Evolutionary conservation across 352 stramenopile genomes (phyloP).

Genomic region (Globisporangium yorkense): DNA sequence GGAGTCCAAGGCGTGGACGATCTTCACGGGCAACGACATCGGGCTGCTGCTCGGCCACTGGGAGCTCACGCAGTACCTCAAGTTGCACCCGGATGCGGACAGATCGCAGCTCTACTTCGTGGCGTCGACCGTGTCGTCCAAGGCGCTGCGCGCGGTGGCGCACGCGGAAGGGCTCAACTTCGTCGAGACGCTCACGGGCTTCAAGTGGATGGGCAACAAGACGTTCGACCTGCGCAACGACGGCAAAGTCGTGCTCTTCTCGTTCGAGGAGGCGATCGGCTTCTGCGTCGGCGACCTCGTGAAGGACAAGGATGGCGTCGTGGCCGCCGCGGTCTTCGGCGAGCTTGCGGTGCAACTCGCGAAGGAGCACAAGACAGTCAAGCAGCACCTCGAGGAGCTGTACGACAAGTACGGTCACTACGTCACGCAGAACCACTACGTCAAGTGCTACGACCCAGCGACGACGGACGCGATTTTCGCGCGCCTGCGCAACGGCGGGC

Average conservation of each 20-base stretch:
- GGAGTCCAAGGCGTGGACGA: slow-evolving; percentile 84
- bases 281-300: slow-evolving; percentile 96
- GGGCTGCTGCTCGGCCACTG: slow-evolving; percentile 93
- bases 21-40: slow-evolving; percentile 99
- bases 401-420: slow-evolving; percentile 96
- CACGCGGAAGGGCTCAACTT: slow-evolving; percentile 92
- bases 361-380: slow-evolving; percentile 52
- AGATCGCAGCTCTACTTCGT: slow-evolving; percentile 85
- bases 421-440: slow-evolving; percentile 97
- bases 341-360: slow-evolving; percentile 86
- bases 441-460: slow-evolving; percentile 90
- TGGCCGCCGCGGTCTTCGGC: slow-evolving; percentile 85
- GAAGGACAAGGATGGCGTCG: slow-evolving; percentile 98
- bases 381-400: slow-evolving; percentile 78
- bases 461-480: slow-evolving; percentile 89
- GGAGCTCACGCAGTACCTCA: slow-evolving; percentile 72
- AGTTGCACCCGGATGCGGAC: slow-evolving; percentile 45
- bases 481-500: slow-evolving; percentile 86
- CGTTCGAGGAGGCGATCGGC: slow-evolving; percentile 98
- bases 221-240: slow-evolving; percentile 65
- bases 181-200: slow-evolving; percentile 97
- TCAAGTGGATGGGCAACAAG: slow-evolving; percentile 98
- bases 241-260: slow-evolving; percentile 93
- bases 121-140: slow-evolving; percentile 95
- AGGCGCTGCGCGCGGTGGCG: slow-evolving; percentile 93